Base-by-base conservation (phyloP, 2,329 filamentous ascomycete genomes). In the Pseudogymnoascus pannorum region DNA sequence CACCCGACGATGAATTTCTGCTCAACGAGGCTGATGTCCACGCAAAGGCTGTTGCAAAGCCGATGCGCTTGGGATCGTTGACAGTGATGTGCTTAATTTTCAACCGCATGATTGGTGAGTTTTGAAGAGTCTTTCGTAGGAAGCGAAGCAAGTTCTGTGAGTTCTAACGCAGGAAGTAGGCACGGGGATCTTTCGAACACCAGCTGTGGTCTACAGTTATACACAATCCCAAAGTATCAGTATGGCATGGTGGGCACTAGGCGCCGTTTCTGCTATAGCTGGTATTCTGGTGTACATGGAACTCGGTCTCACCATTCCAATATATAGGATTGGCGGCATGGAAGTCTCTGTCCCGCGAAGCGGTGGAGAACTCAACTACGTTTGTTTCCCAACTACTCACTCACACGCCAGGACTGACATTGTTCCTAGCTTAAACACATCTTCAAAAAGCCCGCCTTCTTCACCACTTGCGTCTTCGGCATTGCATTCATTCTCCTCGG, bases 311-410 rank as follows among this genome's bases (percentile, higher is more conserved):
- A 78, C 76, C 29, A 72, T 79, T 26, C 78, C 78, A 9, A 72
- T 77, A 18, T 76, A 75, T 59, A 68, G 72, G 20, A 72, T 75
- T 31, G 68, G 74, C 14, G 74, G 74, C 8, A 64, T 74, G 9
- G 73, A 76, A 61, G 73, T 75, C 61, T 72, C 71, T 26, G 75
- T 79, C 1, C 77, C 78, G 6, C 71, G 78, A 40, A 77, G 74
- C 51, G 78, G 78, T 2, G 78, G 76, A 20, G 78, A 79, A 61
- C 75, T 79, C 61, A 78, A 79, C 64, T 80, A 79, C 68, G 74
- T 81, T 31, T 57, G 63, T 60, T 9, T 44, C 40, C 18, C 18
- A 9, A 9, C 26, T 20, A 31, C n/a, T 54, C 26, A 20, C 5
- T 31, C 9, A 31, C 26, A 5, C 1, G 4, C 6, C 6, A 31